Evolutionary conservation across 805 yeast species (phyloP).

Genomic region (Ogataea polymorpha): DNA sequence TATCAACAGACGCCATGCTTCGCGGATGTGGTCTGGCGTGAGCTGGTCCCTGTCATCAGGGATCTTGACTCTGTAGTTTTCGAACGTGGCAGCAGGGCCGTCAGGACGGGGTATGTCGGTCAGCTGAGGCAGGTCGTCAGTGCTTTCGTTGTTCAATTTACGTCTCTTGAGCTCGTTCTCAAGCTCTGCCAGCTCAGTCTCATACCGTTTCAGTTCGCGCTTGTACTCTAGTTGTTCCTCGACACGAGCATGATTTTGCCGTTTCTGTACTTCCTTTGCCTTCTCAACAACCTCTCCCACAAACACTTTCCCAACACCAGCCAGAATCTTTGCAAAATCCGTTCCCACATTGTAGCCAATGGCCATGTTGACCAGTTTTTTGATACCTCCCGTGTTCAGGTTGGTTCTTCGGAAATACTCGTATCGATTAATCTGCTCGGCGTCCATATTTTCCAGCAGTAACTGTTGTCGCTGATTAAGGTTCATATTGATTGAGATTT

Average conservation of each 20-base stretch:
- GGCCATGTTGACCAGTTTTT: conserved; percentile 73
- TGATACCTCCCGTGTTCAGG: conserved; percentile 68
- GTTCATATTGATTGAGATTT: conserved; percentile 32
- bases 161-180: conserved; percentile 34
- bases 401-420: conserved; percentile 83
- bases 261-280: conserved; percentile 68
- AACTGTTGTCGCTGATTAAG: conserved; percentile 60
- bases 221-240: conserved; percentile 42
- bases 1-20: conserved; percentile 80
- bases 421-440: conserved; percentile 82
- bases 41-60: conserved; percentile 51
- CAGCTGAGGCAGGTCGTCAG: conserved; percentile 31
- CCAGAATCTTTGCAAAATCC: conserved; percentile 74
- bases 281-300: conserved; percentile 86
- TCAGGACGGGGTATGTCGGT: conserved; percentile 23
- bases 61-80: conserved; percentile 19
- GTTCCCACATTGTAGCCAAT: conserved; percentile 78
- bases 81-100: conserved; percentile 10
- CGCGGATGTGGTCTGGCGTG: conserved; percentile 79
- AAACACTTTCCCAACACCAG: conserved; percentile 84
- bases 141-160: conserved; percentile 38
- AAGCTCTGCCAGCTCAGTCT: conserved; percentile 20
- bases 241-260: conserved; percentile 44
- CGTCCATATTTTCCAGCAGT: conserved; percentile 68
- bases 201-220: conserved; percentile 29